Percentiles rank a stretch among this genome's conserved stretches.
These are phyloP conservation scores for Fermentozyma sake DNA, from an alignment of 1,139 yeast species.

Conservation along the genomic window DNA sequence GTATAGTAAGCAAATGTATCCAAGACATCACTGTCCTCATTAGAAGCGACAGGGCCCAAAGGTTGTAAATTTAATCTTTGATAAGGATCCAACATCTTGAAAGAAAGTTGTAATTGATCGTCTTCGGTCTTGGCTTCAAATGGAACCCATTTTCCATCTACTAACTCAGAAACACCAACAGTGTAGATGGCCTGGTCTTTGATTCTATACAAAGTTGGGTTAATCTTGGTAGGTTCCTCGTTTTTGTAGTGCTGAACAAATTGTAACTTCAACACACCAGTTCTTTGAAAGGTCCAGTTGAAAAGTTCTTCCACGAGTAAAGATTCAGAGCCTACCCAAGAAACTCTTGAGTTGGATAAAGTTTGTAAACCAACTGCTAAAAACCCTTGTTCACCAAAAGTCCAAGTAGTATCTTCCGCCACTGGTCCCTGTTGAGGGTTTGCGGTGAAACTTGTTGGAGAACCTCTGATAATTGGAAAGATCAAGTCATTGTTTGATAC, in stretches of 20 bases:
- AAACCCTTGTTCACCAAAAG: conserved; percentile 76
- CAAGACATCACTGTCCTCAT: conserved; percentile 43
- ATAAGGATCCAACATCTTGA: conserved; percentile 92
- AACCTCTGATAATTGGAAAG: conserved; percentile 68
- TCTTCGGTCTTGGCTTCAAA: conserved; percentile 41
- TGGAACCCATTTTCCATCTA: conserved; percentile 65
- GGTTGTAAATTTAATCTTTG: conserved; percentile 64
- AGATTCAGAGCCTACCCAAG: conserved; percentile 72
- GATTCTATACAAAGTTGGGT: conserved; percentile 59
- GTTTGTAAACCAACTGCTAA: conserved; percentile 82
- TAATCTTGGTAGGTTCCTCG: conserved; percentile 35
- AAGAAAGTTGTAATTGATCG: conserved; percentile 71
- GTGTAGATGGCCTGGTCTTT: conserved; percentile 64
- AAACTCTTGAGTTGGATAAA: conserved; percentile 68
- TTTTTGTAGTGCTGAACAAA: conserved; percentile 49
- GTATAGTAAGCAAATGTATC: conserved; percentile 34
- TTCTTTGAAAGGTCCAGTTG: conserved; percentile 74
- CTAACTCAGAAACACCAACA: conserved; percentile 65
- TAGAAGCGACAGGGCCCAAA: conserved; percentile 36
- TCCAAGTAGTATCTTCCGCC: conserved; percentile 59
- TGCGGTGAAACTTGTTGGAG: conserved; percentile 62
- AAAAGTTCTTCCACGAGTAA: conserved; percentile 54
- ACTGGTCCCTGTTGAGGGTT: conserved; percentile 33
- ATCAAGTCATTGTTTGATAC: conserved; percentile 51
- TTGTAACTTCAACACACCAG: conserved; percentile 56